These are phyloP conservation scores for Cladophialophora immunda DNA, from an alignment of 2,329 filamentous ascomycete species.

Conservation along the genomic window DNA sequence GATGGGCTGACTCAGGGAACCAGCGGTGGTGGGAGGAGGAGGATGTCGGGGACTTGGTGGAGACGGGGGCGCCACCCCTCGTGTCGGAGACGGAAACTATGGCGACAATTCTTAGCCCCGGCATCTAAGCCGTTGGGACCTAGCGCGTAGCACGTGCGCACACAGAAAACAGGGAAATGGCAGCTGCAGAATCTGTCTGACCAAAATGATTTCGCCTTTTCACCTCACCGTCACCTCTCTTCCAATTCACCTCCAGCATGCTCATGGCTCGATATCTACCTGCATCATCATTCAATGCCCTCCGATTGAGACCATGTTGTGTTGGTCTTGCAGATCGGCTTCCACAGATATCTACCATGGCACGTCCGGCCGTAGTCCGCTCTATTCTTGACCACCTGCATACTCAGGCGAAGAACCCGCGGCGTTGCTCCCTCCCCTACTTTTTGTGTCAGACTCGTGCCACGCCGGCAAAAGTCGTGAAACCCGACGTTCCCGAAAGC, in stretches of 20 bases:
- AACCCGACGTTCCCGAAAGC: constrained; percentile 23
- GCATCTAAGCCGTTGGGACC: neutral
- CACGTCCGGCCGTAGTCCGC: neutral
- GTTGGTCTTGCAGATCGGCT: neutral
- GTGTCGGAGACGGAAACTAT: constrained; percentile 19
- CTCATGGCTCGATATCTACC: neutral
- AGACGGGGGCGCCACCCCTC: neutral
- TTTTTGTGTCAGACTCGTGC: neutral
- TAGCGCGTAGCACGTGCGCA: neutral
- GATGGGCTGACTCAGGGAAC: constrained; percentile 17
- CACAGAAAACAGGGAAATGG: neutral
- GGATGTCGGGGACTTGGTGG: constrained; percentile 18
- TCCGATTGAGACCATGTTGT: neutral
- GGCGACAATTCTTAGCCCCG: constrained; percentile 6
- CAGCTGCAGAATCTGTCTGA: neutral
- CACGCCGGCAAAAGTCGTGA: constrained; percentile 1
- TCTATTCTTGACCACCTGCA: constrained; percentile 13
- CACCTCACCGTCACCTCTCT: neutral
- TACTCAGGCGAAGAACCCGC: neutral
- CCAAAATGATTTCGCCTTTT: neutral
- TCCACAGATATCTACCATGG: neutral
- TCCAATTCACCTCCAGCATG: neutral
- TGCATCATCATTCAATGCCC: neutral
- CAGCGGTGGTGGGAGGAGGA: constrained; percentile 9
- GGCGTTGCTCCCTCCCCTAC: neutral